Percentiles rank a stretch among this genome's conserved stretches.
Conservation (phyloP, 2,329 filamentous ascomycete genomes). For the Macroventuria anomochaeta region DNA sequence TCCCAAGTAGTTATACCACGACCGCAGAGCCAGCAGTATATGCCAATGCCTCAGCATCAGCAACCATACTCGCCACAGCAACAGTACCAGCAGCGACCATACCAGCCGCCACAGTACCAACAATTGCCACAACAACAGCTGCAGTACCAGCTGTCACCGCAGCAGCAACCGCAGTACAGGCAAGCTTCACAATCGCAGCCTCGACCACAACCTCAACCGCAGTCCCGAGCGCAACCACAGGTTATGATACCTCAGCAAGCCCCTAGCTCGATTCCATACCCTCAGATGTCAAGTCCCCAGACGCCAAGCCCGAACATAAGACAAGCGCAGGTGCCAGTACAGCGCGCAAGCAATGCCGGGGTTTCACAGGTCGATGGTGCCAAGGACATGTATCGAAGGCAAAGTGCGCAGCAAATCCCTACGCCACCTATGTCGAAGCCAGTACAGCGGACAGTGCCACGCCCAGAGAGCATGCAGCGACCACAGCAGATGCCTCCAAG, state of each 20-base stretch:
- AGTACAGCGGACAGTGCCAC: constrained; percentile 46
- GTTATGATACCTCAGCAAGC: constrained; percentile 36
- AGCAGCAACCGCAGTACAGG: constrained; percentile 19
- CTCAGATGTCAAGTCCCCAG: constrained; percentile 39
- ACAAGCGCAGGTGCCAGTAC: constrained; percentile 38
- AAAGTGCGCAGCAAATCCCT: constrained; percentile 24
- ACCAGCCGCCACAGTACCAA: constrained; percentile 9
- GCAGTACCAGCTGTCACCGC: constrained; percentile 20
- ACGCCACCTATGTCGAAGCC: constrained; percentile 46
- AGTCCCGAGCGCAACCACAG: constrained; percentile 34
- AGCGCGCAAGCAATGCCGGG: constrained; percentile 27
- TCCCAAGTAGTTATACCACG: constrained; percentile 32
- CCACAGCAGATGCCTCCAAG: constrained; percentile 41
- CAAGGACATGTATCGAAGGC: constrained; percentile 22
- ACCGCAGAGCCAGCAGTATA: constrained; percentile 34
- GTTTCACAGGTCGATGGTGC: constrained; percentile 25
- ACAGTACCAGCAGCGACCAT: background rate
- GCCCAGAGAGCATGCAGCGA: constrained; percentile 39
- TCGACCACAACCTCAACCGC: constrained; percentile 18
- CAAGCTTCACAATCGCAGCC: constrained; percentile 30
- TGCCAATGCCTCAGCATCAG: constrained; percentile 25
- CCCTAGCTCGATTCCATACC: constrained; percentile 27
- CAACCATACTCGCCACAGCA: constrained; percentile 10
- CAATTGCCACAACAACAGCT: constrained; percentile 4
- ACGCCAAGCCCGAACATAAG: constrained; percentile 35